Conservation (phyloP, 176 grass and related monocot genomes). For the barley (Hordeum vulgare) region DNA sequence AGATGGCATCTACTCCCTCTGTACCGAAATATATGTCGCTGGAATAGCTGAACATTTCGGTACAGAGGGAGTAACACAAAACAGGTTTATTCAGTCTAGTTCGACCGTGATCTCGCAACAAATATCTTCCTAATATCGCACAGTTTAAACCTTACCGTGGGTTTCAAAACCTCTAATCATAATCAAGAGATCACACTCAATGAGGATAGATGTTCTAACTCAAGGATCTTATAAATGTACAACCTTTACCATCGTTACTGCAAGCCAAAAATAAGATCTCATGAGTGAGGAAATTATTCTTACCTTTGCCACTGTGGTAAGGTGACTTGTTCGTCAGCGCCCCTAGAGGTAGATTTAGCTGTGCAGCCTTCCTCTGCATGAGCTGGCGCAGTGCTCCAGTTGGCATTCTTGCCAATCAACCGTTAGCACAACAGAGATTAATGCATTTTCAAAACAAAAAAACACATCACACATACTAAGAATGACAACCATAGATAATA, state of each 20-base stretch:
- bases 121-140: neutral
- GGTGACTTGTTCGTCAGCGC: neutral
- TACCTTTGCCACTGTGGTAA: neutral
- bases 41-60: neutral
- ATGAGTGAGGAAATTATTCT: neutral
- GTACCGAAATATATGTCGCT: too few species aligned
- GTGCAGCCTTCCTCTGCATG: neutral
- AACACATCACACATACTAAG: neutral
- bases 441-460: neutral
- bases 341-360: neutral
- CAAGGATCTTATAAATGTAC: neutral
- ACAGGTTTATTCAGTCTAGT: neutral
- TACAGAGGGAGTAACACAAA: neutral
- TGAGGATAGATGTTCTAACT: neutral
- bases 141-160: neutral
- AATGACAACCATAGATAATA: neutral
- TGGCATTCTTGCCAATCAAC: neutral
- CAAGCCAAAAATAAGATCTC: neutral
- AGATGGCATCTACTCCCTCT: too few species aligned
- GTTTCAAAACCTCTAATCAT: neutral
- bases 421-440: neutral
- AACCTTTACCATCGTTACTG: neutral
- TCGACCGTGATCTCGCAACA: neutral
- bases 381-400: neutral
- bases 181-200: neutral